Evolutionary conservation across 805 yeast species (phyloP), one percentile per base, ranked within the genome.

Genomic region (Schwanniomyces sp.): DNA sequence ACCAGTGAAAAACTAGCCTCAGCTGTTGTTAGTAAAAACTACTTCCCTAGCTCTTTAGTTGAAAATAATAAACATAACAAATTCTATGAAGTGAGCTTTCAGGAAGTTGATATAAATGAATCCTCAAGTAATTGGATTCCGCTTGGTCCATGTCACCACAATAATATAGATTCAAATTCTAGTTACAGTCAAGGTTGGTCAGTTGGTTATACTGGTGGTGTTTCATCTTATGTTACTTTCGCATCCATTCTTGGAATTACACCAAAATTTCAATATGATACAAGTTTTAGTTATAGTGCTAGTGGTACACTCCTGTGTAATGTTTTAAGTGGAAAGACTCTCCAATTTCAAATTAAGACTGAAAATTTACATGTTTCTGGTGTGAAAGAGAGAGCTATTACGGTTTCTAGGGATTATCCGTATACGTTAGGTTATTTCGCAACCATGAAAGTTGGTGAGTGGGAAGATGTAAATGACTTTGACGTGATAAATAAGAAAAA

Each of bases 101-200:
- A 36, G 12, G 47, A 48, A 17, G 34, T 40, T 25, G 32, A 5
- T 7, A 8, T 30, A 9, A 11, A n/a, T 7, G 25, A 16, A 10
- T 34, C 40, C 6, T n/a, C 14, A 6, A 45, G 41, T 32, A 44
- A 41, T 8, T 54, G 56, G 56, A 24, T 18, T 2, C 49, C 54
- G 1, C 43, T 54, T 34, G 47, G 51, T 5, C 42, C 40, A 5
- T 54, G 58, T 43, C 44, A 44, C 17, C 30, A 36, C 18, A 52
- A 52, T 28, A 32, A 43, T 28, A 50, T 56, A 1, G 38, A 44
- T 3, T 47, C 56, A 3, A 17, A 29, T 5, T 17, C 51, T 9
- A 32, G 54, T 16, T 53, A 45, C 25, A 32, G 50, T 11, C 52
- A 51, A 25, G 53, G 52, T 1, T 53, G 57, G 57, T 39, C 51